A percentile compares a stretch with the other conserved stretches of the same genome.
phyloP scores from a whole-genome alignment of 2,329 filamentous ascomycete genomes.

The Lizonia empirigonia region DNA sequence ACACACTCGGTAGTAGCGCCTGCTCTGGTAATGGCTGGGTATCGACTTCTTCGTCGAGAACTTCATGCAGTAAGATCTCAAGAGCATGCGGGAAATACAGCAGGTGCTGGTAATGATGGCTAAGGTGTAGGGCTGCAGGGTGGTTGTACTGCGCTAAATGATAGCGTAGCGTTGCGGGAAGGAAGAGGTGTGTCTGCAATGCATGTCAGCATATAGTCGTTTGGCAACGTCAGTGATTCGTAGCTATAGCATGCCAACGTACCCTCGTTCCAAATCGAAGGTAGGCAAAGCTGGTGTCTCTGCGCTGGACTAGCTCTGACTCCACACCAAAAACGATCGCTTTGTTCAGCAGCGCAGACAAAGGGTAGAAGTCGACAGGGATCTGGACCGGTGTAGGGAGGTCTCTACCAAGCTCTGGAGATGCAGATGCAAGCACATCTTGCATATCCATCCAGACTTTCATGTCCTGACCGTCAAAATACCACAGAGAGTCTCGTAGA shows the following conservation, averaged over 20 bases:
- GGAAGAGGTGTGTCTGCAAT: slow-evolving; percentile 84
- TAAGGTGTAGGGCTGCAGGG: slow-evolving; percentile 79
- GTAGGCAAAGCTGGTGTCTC: slow-evolving; percentile 89
- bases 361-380: slow-evolving; percentile 90
- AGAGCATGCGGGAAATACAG: slow-evolving; percentile 93
- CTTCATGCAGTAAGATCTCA: slow-evolving; percentile 89
- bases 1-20: slow-evolving; percentile 57
- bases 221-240: slow-evolving; percentile 9
- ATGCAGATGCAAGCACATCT: slow-evolving; percentile 76
- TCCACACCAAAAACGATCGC: slow-evolving; percentile 90
- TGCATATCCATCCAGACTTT: slow-evolving; percentile 89
- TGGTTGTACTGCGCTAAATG: slow-evolving; percentile 77
- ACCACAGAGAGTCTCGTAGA: slow-evolving; percentile 88
- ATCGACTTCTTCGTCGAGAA: slow-evolving; percentile 94
- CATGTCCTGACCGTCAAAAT: slow-evolving; percentile 86
- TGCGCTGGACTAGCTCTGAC: slow-evolving; percentile 88
- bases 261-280: slow-evolving; percentile 87
- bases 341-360: slow-evolving; percentile 86
- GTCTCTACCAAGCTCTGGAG: slow-evolving; percentile 69
- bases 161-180: slow-evolving; percentile 83
- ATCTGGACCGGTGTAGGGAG: slow-evolving; percentile 76
- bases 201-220: slow-evolving; percentile 24
- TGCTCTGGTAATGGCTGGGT: slow-evolving; percentile 55
- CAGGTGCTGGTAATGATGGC: slow-evolving; percentile 82
- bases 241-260: slow-evolving; percentile 45